Evolutionary conservation across 495 filamentous ascomycete genomes (phyloP), one percentile per base, ranked within the genome.

Genomic region (Parathielavia appendiculata): DNA sequence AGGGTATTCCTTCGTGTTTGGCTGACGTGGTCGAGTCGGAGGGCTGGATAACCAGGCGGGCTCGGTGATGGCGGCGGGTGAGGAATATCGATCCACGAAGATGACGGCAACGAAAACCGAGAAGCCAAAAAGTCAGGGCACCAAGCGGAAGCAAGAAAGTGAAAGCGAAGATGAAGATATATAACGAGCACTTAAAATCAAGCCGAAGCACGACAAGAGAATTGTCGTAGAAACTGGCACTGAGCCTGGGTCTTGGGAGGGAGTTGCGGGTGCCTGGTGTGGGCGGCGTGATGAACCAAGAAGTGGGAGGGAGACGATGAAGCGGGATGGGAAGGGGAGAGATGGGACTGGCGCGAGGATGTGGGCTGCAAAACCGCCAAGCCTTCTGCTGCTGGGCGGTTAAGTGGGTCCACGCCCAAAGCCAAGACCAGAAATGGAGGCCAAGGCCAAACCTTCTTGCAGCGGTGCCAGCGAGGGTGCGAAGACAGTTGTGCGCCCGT

Each of bases 261-360:
- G 9, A 5, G 20, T 1, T 26, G 48, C 48, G 32, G 48, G 48
- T 51, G 34, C 48, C 48, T 51, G 36, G 36, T 39, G 36, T 39
- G 48, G 47, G 48, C 48, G 34, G 34, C 48, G 34, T 51, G 30
- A 23, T 23, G 48, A 51, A 30, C 26, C 26, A 30, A 30, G 26
- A 30, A 20, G 34, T 39, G 49, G 49, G 35, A 40, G 49, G 48
- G 49, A 52, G 39, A 52, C 35, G 49, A 52, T 23, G 26, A 14
- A 52, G 35, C 22, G 19, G 35, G 39, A 40, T 26, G 49, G 59
- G 63, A 62, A 67, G 60, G 62, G 63, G 63, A 65, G 51, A 54
- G 34, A 61, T 59, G 60, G 63, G 63, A 65, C 63, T 61, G 55
- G 65, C 64, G 48, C 57, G 64, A 56, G 55, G 56, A 51, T 57